A percentile compares a stretch with the other conserved stretches of the same genome.
Conservation (phyloP, 2,329 filamentous ascomycete genomes). For the Botrytis sinoallii region DNA sequence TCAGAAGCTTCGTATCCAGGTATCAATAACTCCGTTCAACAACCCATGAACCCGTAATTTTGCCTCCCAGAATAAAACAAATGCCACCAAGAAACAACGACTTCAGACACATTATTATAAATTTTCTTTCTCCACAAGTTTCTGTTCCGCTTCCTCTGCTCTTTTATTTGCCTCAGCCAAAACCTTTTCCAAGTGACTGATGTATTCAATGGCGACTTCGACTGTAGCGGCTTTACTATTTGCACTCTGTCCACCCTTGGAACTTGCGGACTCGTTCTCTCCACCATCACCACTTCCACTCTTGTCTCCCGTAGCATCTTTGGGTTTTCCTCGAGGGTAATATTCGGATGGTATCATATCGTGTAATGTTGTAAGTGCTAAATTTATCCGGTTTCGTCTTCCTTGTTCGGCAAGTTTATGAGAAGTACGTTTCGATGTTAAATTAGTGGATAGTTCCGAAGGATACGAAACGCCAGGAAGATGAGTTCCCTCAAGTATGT, state of each 20-base stretch:
- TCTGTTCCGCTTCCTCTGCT: slow-evolving; percentile 44
- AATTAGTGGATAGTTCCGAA: slow-evolving; percentile 83
- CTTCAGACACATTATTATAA: slow-evolving; percentile 7
- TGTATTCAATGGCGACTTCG: slow-evolving; percentile 95
- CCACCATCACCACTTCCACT: slow-evolving; percentile 45
- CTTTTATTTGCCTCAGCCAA: slow-evolving; percentile 61
- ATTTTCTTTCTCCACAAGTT: slow-evolving; percentile 24
- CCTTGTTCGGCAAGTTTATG: slow-evolving; percentile 99
- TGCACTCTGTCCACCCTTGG: slow-evolving; percentile 50
- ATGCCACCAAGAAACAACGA: neutral
- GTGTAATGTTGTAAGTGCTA: slow-evolving; percentile 78
- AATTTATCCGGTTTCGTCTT: slow-evolving; percentile 90
- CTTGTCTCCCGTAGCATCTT: slow-evolving; percentile 40
- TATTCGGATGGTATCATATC: slow-evolving; percentile 38
- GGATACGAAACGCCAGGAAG: slow-evolving; percentile 89
- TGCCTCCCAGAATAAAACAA: neutral
- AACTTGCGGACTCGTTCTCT: slow-evolving; percentile 46
- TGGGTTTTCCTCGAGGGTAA: slow-evolving; percentile 59
- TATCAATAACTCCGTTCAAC: slow-evolving; percentile 16
- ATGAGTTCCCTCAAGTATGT: slow-evolving; percentile 89
- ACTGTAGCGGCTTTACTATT: slow-evolving; percentile 96
- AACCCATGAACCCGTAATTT: neutral
- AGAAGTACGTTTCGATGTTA: slow-evolving; percentile 94
- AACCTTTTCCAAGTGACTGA: slow-evolving; percentile 77
- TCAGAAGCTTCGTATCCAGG: slow-evolving; percentile 16